These are phyloP conservation scores for Podospora pseudoanserina DNA, from an alignment of 495 filamentous ascomycete species.

Conservation along the genomic window DNA sequence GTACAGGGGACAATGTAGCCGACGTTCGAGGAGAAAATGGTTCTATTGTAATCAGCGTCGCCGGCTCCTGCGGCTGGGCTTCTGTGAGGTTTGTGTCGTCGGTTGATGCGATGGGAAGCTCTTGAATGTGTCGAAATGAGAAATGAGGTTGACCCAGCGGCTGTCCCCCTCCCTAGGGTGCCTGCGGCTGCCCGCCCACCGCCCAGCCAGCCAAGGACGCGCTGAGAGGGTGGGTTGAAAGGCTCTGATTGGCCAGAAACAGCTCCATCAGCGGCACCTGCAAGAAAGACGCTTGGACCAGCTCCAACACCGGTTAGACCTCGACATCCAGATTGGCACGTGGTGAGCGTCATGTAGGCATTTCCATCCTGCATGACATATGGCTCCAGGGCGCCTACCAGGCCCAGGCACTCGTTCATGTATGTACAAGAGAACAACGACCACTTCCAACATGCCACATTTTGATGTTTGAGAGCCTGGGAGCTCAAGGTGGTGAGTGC, in stretches of 20 bases:
- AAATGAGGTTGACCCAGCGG: conserved; percentile 17
- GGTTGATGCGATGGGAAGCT: conserved; percentile 12
- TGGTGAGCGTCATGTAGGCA: neutral
- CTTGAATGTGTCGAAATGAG: conserved; percentile 8
- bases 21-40: conserved; percentile 12
- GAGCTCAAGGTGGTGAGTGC: neutral
- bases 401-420: too few species aligned
- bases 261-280: neutral
- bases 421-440: too few species aligned
- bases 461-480: neutral
- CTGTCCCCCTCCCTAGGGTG: neutral
- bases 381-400: too few species aligned
- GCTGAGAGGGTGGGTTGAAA: neutral
- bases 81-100: neutral
- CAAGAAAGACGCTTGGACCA: neutral
- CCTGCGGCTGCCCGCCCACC: conserved; percentile 1
- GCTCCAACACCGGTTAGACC: neutral
- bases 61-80: conserved; percentile 6
- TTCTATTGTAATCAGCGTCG: conserved; percentile 13
- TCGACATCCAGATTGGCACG: neutral
- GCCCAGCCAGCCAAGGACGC: neutral
- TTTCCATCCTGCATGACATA: neutral
- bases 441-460: neutral
- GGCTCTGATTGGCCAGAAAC: neutral
- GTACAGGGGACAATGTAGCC: conserved; percentile 22